These are phyloP conservation scores for Talaromyces verruculosus DNA, from an alignment of 2,329 filamentous ascomycete genomes.

Conservation along the genomic window DNA sequence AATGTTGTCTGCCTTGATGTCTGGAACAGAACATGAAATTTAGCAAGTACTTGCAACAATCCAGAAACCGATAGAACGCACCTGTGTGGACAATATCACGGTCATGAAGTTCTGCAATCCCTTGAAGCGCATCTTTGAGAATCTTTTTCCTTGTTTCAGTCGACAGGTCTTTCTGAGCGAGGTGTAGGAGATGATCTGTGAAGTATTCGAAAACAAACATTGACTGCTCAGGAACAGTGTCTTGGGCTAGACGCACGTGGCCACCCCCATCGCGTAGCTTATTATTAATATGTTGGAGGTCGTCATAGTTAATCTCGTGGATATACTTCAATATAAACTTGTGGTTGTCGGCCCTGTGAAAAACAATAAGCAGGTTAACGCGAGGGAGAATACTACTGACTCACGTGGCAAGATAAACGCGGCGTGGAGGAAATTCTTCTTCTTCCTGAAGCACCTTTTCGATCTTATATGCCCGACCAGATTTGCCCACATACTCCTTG, in stretches of 20 bases:
- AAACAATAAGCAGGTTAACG: constrained; percentile 21
- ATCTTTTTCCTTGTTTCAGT: constrained; percentile 43
- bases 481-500: constrained; percentile 23
- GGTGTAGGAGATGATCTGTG: constrained; percentile 44
- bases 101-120: constrained; percentile 39
- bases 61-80: neutral
- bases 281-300: constrained; percentile 23
- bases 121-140: constrained; percentile 44
- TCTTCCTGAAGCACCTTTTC: constrained; percentile 25
- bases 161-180: constrained; percentile 44
- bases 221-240: constrained; percentile 46
- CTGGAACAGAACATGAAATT: constrained; percentile 23
- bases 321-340: constrained; percentile 26
- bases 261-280: constrained; percentile 1
- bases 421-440: constrained; percentile 18
- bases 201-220: constrained; percentile 51
- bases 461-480: constrained; percentile 25
- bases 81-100: constrained; percentile 38
- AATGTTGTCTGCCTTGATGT: constrained; percentile 40
- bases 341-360: constrained; percentile 22
- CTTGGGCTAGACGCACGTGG: constrained; percentile 30
- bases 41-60: constrained; percentile 1
- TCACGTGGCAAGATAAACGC: constrained; percentile 25
- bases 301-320: constrained; percentile 23
- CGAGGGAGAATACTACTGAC: neutral